Evolutionary conservation across 2,329 filamentous ascomycete species (phyloP), one percentile per base, ranked within the genome.

Genomic region (Leptographium wingfieldii): DNA sequence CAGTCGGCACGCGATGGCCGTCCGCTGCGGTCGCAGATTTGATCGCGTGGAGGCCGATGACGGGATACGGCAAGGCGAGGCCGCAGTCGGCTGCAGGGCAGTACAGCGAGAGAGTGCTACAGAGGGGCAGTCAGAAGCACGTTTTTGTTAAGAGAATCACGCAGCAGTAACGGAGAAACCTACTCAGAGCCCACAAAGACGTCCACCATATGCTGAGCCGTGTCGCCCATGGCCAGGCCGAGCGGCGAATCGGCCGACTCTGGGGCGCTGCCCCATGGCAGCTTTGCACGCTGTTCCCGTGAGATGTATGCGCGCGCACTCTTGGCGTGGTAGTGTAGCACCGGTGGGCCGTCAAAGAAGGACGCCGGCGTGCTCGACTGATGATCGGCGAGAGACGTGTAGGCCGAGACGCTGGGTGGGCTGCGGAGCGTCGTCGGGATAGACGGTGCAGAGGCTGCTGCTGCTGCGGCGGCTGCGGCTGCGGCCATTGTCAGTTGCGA

Each of bases 31-130:
- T 48, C 67, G 81, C 75, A 60, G 83, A 81, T 71, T 89, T 86
- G 66, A 87, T 81, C 0, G 87, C 88, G 69, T 91, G 88, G 19
- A 92, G 83, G 27, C 84, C 84, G 69, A 92, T 88, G 62, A 82
- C 76, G 3, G 85, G 87, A 71, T 91, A 92, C 0, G 86, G 83
- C 64, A 92, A 87, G 49, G 82, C 78, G 53, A 90, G 73, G 63
- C 88, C 88, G 22, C 74, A 78, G 43, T 77, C 74, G 14, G 76
- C 78, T 3, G 77, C 70, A 14, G 74, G 71, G 65, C 84, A 86
- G 74, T 84, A 91, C 62, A 92, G 71, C 16, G 77, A 83, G 59
- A 92, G 76, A 65, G 78, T 74, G 66, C 80, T 80, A 67, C 33
- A 9, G 38, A 16, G 14, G 38, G 14, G 38, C 38, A 3, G 38